These are phyloP conservation scores for Stephania yunnanensis DNA, from an alignment of 164 flowering plant species.

Conservation along the genomic window DNA sequence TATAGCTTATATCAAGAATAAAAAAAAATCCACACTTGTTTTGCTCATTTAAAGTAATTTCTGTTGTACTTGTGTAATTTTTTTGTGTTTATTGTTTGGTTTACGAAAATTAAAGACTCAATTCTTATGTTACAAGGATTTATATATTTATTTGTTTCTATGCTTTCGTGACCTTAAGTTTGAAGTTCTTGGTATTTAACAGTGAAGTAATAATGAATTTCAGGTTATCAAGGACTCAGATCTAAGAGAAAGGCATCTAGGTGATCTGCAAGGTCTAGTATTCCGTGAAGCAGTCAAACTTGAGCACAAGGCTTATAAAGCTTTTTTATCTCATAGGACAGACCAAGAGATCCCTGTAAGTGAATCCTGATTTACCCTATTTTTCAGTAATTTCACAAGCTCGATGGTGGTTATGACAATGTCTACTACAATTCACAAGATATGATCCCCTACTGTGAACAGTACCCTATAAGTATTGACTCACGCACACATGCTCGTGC, in stretches of 20 bases:
- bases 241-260: slow-evolving; percentile 76
- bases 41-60: too few species aligned
- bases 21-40: too few species aligned
- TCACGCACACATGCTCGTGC: too few species aligned
- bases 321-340: slow-evolving; percentile 43
- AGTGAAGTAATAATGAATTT: not conserved
- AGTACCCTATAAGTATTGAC: too few species aligned
- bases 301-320: slow-evolving; percentile 50
- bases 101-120: not conserved
- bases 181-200: not conserved
- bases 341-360: slow-evolving; percentile 80
- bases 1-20: too few species aligned
- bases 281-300: slow-evolving; percentile 39
- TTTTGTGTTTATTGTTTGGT: not conserved
- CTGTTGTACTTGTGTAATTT: too few species aligned
- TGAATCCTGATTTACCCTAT: slow-evolving; percentile 1
- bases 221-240: slow-evolving; percentile 66
- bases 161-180: not conserved
- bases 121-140: not conserved
- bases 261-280: slow-evolving; percentile 85
- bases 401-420: not conserved
- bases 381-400: not conserved
- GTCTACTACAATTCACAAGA: not conserved
- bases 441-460: too few species aligned
- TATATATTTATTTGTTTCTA: not conserved